Base-by-base conservation (phyloP, 768 basidiomycete genomes). In the Phallus indusiatus region DNA sequence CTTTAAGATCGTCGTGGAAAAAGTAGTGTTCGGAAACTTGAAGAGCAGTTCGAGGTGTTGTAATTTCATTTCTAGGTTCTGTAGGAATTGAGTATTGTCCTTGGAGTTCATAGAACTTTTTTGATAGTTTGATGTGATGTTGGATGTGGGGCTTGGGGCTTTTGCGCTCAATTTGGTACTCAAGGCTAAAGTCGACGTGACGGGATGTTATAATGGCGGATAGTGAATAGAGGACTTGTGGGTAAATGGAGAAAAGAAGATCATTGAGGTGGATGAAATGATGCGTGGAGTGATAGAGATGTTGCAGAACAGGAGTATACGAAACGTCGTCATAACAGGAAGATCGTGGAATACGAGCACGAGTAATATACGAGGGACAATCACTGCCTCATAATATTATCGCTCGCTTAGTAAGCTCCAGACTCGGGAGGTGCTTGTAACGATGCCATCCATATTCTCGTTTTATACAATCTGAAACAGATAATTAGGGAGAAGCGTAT, bases 401-500 rank as follows among this genome's bases (percentile, higher is more conserved):
- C n/a, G 14, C 12, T 28, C n/a, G 47, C 48, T 24, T 60, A 54
- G n/a, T 22, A 58, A 1, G 61, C 28, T 12, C 34, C 50, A 52
- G 28, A 51, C 52, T 59, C 57, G 28, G 49, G 57, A 14, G 63
- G 65, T 28, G 61, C 66, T 54, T 66, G 66, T 20, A 72, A 64
- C 47, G 89, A 90, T 33, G 91, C 88, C 90, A 93, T 92, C 93
- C 92, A 96, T 61, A 95, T 94, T 47, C 93, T 78, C 42, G 93
- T 94, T 76, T 96, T 96, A 74, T 94, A 94, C 67, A 93, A 69
- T 64, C 89, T 91, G 28, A 28, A 28, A 59, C 36, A 28, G 47
- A 35, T 36, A 58, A 33, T 14, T 63, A 62, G 58, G 60, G 54
- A 10, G 61, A 61, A 49, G 18, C 46, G 46, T 12, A 18, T 42